phyloP scores from a whole-genome alignment of 306 rosid genomes.

The Sicyos edulis region DNA sequence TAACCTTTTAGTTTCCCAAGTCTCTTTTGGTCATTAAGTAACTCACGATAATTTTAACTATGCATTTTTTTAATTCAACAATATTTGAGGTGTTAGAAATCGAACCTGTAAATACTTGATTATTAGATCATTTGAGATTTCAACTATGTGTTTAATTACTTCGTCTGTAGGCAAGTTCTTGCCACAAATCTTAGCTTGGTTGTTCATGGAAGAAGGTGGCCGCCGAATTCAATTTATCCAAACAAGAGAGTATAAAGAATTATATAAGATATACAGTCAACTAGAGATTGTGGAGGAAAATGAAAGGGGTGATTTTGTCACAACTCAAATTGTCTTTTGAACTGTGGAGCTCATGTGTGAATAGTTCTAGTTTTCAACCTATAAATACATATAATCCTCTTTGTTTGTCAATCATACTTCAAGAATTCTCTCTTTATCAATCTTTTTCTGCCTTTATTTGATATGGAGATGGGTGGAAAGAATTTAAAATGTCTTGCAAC shows the following conservation, averaged over 20 bases:
- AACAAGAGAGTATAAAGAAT: neutral
- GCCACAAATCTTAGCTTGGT: conserved; percentile 15
- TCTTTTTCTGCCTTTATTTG: neutral
- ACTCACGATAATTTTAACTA: too few species aligned
- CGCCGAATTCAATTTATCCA: conserved; percentile 2
- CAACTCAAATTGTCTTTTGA: conserved; percentile 22
- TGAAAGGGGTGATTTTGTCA: neutral
- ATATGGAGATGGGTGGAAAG: conserved; percentile 47
- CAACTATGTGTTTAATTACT: neutral
- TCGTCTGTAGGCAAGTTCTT: conserved; percentile 1
- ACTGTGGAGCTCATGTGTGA: conserved; percentile 43
- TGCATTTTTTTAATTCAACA: too few species aligned
- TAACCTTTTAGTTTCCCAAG: too few species aligned
- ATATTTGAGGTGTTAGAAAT: too few species aligned
- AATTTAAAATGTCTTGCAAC: conserved; percentile 50
- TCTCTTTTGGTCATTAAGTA: too few species aligned
- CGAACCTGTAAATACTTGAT: too few species aligned
- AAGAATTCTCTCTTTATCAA: neutral
- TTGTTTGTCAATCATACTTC: conserved; percentile 3
- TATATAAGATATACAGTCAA: neutral
- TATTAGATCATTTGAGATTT: too few species aligned
- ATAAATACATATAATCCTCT: conserved; percentile 29
- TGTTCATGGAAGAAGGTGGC: conserved; percentile 20
- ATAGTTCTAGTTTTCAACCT: conserved; percentile 34
- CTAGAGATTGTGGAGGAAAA: neutral